A percentile compares a stretch with the other conserved stretches of the same genome.
These are phyloP conservation scores for Auricularia cornea DNA, from an alignment of 768 basidiomycete species.

Conservation along the genomic window DNA sequence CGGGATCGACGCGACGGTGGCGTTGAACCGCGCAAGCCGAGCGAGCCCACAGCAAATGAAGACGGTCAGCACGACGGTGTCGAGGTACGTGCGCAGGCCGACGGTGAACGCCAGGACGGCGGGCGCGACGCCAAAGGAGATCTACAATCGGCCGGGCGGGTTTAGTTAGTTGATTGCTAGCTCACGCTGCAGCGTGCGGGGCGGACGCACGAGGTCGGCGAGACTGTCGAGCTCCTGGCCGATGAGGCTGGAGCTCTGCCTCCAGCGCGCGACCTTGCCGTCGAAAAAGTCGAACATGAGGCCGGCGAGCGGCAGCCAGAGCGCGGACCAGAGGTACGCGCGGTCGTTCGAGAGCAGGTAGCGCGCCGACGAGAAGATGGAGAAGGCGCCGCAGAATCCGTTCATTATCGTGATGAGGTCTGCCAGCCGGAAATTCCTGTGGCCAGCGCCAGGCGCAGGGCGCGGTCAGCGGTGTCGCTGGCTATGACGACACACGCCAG, in stretches of 20 bases:
- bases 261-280: conserved; percentile 96
- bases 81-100: conserved; percentile 85
- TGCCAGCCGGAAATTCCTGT: conserved; percentile 92
- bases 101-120: conserved; percentile 86
- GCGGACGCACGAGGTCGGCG: conserved; percentile 74
- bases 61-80: conserved; percentile 74
- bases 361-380: conserved; percentile 85
- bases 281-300: conserved; percentile 97
- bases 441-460: conserved; percentile 11
- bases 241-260: conserved; percentile 88
- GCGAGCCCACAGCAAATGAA: conserved; percentile 97
- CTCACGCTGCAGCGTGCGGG: no score
- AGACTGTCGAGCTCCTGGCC: conserved; percentile 97
- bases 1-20: conserved; percentile 89
- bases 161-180: neutral
- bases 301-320: conserved; percentile 81
- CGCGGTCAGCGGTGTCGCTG: conserved; percentile 12
- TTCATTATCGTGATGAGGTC: conserved; percentile 99
- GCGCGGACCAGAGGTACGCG: conserved; percentile 78
- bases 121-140: conserved; percentile 97
- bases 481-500: conserved; percentile 10
- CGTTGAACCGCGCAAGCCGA: conserved; percentile 95
- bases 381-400: conserved; percentile 94
- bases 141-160: conserved; percentile 36
- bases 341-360: conserved; percentile 77